A percentile compares a stretch with the other conserved stretches of the same genome.
Evolutionary conservation across 2,329 filamentous ascomycete genomes (phyloP).

Genomic region (Cylindrodendrum hubeiense): DNA sequence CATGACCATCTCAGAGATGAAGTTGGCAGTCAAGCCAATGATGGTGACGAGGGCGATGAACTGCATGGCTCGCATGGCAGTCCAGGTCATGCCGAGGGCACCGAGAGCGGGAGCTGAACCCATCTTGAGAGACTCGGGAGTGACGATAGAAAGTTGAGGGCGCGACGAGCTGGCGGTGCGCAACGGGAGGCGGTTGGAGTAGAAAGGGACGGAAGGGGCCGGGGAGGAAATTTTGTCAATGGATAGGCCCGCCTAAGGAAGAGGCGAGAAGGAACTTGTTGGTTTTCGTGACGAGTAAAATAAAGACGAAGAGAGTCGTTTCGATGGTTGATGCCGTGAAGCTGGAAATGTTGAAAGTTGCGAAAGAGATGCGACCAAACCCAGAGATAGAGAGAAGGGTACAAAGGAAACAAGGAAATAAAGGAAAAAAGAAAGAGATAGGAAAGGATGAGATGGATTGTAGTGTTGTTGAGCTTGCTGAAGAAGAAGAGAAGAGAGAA

Average conservation of each 20-base stretch:
- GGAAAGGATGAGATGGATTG: constrained; percentile 33
- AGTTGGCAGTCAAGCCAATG: constrained; percentile 85
- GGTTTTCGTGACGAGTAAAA: constrained; percentile 22
- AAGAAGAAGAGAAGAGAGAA: constrained; percentile 30
- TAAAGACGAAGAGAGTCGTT: constrained; percentile 23
- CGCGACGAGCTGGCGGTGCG: constrained; percentile 54
- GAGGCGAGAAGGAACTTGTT: constrained; percentile 30
- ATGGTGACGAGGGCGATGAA: constrained; percentile 79
- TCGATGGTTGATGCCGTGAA: constrained; percentile 13
- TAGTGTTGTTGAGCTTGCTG: constrained; percentile 40
- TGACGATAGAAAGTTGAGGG: constrained; percentile 59
- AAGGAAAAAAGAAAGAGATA: constrained; percentile 40
- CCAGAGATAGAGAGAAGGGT: constrained; percentile 31
- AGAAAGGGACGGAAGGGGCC: constrained; percentile 51
- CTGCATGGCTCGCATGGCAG: constrained; percentile 78
- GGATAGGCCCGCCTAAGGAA: constrained; percentile 34
- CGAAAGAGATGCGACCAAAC: constrained; percentile 39
- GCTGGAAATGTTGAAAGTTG: constrained; percentile 18
- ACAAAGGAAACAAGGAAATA: constrained; percentile 40
- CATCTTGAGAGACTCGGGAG: constrained; percentile 50
- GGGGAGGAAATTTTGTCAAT: constrained; percentile 50
- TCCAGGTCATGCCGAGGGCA: constrained; percentile 83
- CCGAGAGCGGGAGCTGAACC: constrained; percentile 68
- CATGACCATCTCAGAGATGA: constrained; percentile 81
- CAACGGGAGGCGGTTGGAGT: constrained; percentile 56